phyloP scores from a whole-genome alignment of 441 rosid species.

The Adansonia madagascariensis region DNA sequence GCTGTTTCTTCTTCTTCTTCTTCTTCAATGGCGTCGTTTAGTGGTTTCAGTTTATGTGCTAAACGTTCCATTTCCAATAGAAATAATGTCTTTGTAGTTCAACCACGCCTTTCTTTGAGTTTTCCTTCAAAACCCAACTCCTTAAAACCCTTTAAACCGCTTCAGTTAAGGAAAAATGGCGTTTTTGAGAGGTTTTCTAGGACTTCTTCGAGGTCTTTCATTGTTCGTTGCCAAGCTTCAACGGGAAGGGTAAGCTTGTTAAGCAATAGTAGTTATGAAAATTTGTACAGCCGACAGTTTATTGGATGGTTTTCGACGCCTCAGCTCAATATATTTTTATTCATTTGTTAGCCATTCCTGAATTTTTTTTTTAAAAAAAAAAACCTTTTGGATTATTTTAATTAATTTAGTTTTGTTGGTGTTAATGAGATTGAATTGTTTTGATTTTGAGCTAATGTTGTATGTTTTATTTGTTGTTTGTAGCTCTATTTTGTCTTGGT shows the following conservation, averaged over 20 bases:
- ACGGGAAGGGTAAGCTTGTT: conserved; percentile 61
- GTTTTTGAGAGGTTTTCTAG: not conserved
- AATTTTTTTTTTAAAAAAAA: too few species aligned
- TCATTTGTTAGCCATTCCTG: conserved; percentile 6
- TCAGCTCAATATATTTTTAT: conserved; percentile 4
- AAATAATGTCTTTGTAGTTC: not conserved
- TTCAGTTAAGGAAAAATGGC: not conserved
- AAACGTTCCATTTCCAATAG: too few species aligned
- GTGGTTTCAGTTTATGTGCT: not conserved
- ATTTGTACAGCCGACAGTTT: not conserved
- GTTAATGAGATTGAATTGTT: conserved; percentile 12
- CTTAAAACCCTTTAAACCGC: not conserved
- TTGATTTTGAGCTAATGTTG: conserved; percentile 2
- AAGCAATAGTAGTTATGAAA: not conserved
- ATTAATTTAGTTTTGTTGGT: not conserved
- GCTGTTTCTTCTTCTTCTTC: too few species aligned
- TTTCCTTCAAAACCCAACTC: not conserved
- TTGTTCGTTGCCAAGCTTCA: conserved; percentile 66
- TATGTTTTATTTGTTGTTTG: not conserved
- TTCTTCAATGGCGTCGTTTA: not conserved
- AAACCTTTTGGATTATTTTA: not conserved
- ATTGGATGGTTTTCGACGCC: not conserved
- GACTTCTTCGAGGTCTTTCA: conserved; percentile 22
- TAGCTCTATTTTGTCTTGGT: not conserved
- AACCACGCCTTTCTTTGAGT: not conserved